phyloP scores from a whole-genome alignment of 169 alveolate genomes.

The Toxoplasma gondii region DNA sequence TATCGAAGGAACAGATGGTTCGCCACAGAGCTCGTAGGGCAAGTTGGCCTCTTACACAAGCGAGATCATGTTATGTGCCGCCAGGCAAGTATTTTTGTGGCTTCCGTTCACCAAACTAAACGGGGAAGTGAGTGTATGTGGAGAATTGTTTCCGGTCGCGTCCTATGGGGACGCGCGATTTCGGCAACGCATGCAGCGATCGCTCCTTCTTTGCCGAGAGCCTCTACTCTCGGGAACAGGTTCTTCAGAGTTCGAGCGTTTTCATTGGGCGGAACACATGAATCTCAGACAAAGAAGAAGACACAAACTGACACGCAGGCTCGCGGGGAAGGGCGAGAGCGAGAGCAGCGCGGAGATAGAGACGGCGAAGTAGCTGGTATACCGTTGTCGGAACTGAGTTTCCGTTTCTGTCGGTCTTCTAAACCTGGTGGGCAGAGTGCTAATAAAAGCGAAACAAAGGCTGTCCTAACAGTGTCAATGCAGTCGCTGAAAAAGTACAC shows the following conservation, averaged over 20 bases:
- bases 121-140: too few species aligned
- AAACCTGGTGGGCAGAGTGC: slow-evolving; percentile 31
- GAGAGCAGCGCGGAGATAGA: background rate
- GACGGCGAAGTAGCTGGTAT: background rate
- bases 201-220: background rate
- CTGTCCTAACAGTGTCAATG: background rate
- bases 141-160: too few species aligned
- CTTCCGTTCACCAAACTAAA: too few species aligned
- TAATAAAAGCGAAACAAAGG: slow-evolving; percentile 9
- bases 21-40: too few species aligned
- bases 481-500: background rate
- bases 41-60: too few species aligned
- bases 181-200: background rate
- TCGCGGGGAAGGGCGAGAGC: background rate
- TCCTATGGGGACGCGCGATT: too few species aligned
- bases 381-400: background rate
- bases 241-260: background rate
- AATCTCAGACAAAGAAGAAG: too few species aligned
- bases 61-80: too few species aligned
- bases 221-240: background rate
- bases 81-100: too few species aligned
- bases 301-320: too few species aligned
- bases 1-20: too few species aligned
- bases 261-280: too few species aligned
- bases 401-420: slow-evolving; percentile 21